Conservation (phyloP, 2,329 filamentous ascomycete species). For the Cladophialophora carrionii region DNA sequence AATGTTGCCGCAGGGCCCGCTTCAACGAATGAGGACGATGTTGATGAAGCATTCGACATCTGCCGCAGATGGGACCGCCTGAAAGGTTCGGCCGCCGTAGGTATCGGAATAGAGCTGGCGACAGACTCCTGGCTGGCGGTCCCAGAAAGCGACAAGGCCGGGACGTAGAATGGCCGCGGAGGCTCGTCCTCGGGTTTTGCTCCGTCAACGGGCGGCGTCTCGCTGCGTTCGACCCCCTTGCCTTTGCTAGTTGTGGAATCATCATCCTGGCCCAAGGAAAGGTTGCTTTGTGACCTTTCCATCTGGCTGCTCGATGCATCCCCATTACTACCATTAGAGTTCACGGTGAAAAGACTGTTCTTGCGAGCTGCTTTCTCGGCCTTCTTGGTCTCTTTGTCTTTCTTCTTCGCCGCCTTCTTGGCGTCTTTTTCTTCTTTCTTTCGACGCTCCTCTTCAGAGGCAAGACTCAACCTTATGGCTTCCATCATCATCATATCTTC, state of each 20-base stretch:
- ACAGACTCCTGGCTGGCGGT: conserved; percentile 38
- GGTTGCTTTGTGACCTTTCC: conserved; percentile 44
- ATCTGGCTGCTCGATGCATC: conserved; percentile 49
- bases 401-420: conserved; percentile 80
- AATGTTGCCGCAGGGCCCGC: conserved; percentile 56
- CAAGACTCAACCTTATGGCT: conserved; percentile 87
- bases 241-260: conserved; percentile 60
- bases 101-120: conserved; percentile 35
- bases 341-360: conserved; percentile 54
- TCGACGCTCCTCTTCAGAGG: conserved; percentile 88
- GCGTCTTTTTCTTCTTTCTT: conserved; percentile 80
- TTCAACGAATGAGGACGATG: conserved; percentile 75
- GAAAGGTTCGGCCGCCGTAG: conserved; percentile 55
- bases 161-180: conserved; percentile 26
- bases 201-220: conserved; percentile 26
- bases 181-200: conserved; percentile 27
- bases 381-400: conserved; percentile 82
- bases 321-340: conserved; percentile 64
- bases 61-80: conserved; percentile 75
- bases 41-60: conserved; percentile 83
- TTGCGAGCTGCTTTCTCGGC: conserved; percentile 70
- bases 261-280: conserved; percentile 46
- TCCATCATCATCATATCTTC: conserved; percentile 99
- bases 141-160: conserved; percentile 32
- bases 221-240: conserved; percentile 67